phyloP scores from a whole-genome alignment of 2,329 filamentous ascomycete species.

The Sphaceloma murrayae region DNA sequence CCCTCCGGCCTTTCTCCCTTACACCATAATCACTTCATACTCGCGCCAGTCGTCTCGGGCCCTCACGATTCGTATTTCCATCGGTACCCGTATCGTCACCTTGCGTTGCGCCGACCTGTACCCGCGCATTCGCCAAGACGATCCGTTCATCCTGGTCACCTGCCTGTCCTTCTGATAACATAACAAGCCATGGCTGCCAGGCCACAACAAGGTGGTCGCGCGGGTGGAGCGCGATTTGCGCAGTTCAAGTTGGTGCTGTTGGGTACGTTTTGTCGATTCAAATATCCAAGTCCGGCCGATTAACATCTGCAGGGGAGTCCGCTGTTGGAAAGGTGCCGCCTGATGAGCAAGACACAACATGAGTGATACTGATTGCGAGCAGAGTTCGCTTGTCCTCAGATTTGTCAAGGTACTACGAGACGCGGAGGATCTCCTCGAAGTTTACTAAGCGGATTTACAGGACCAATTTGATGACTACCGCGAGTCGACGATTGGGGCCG shows the following conservation, averaged over 20 bases:
- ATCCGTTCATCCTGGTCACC: constrained; percentile 10
- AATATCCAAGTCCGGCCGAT: not conserved
- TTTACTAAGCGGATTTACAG: constrained; percentile 37
- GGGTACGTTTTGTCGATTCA: constrained; percentile 50
- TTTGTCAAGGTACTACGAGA: constrained; percentile 75
- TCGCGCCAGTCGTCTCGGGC: too few species aligned
- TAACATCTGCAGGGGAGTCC: constrained; percentile 66
- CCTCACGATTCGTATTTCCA: too few species aligned
- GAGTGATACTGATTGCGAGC: constrained; percentile 23
- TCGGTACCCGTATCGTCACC: not conserved
- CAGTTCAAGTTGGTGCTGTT: constrained; percentile 98
- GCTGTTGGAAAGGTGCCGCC: constrained; percentile 69
- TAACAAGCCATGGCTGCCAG: constrained; percentile 64
- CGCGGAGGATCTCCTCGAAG: not conserved
- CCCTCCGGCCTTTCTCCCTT: not conserved
- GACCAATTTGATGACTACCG: constrained; percentile 99
- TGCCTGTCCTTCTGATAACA: constrained; percentile 1
- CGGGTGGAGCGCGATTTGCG: constrained; percentile 68
- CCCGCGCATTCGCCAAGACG: not conserved
- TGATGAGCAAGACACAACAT: constrained; percentile 43
- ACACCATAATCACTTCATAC: not conserved
- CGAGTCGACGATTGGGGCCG: constrained; percentile 95
- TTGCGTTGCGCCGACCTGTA: not conserved
- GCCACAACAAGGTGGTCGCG: constrained; percentile 60
- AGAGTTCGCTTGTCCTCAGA: constrained; percentile 95